Base-by-base conservation (phyloP, 352 stramenopile species). In the Globisporangium camurandrum region DNA sequence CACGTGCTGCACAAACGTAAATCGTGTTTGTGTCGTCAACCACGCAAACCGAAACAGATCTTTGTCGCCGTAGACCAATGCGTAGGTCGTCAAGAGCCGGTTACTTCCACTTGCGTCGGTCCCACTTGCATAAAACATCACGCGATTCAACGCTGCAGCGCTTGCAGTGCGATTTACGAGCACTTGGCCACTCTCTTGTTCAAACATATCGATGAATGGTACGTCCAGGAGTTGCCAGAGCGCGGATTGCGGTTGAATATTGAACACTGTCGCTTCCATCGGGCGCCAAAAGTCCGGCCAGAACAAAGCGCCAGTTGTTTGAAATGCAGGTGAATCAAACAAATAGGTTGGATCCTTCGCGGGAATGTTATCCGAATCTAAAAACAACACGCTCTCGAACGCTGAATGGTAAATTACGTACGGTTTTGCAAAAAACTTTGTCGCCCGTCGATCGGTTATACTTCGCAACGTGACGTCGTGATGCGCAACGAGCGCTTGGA, bases 261-360 rank as follows among this genome's bases (percentile, higher is more conserved):
- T 89, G 54, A 90, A 93, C 2, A 66, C 67, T 9, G 75, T 91
- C 23, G 68, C 70, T 33, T 69, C 52, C 20, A 38, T 42, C 3
- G 78, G 77, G 37, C 74, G 69, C 82, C 82, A 93, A 44, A 91
- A 93, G 53, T 93, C 82, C 7, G 82, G 82, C 82, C 82, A 93
- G 60, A 93, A 93, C 8, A 93, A 66, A 14, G 82, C 79, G 38
- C 82, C 82, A 30, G 66, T 59, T 34, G 60, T 59, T 0, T 55
- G 26, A 57, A 90, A 93, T 60, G 88, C 77, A 2, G 67, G 61
- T 22, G 69, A 48, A 20, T 86, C 65, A 41, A 93, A 93, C 16
- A 93, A 54, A 59, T 89, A 93, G 52, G 77, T 93, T 43, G 82
- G 82, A 50, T 93, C 79, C 1, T 69, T 66, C 11, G 75, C 67